Conservation (phyloP, 192 early-diverging fungal species). For the Pilobolus umbonatus region DNA sequence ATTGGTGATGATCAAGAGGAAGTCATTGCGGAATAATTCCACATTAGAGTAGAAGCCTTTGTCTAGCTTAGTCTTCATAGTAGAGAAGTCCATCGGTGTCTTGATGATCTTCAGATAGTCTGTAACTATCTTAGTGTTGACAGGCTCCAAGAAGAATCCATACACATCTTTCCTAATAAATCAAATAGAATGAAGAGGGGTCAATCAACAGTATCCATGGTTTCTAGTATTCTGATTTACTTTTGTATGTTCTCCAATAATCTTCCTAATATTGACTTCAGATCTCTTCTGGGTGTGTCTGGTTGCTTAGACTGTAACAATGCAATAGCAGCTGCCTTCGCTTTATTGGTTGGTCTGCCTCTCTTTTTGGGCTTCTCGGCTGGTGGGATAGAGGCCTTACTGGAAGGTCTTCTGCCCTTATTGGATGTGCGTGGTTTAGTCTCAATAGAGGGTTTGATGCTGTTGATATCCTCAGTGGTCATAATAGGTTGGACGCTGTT, state of each 20-base stretch:
- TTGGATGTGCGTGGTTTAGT: background rate
- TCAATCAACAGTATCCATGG: conserved; percentile 2
- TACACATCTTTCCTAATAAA: conserved; percentile 69
- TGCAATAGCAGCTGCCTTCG: conserved; percentile 23
- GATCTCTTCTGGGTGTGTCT: conserved; percentile 41
- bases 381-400: background rate
- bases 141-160: conserved; percentile 83
- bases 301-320: background rate
- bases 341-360: conserved; percentile 28
- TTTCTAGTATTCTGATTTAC: conserved; percentile 27
- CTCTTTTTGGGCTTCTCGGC: conserved; percentile 25
- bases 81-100: conserved; percentile 88
- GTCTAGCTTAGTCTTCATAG: conserved; percentile 74
- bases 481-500: background rate
- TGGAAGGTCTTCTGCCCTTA: conserved; percentile 19
- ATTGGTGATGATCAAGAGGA: conserved; percentile 74
- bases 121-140: conserved; percentile 65
- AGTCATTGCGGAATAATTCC: conserved; percentile 70
- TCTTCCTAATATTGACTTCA: conserved; percentile 59
- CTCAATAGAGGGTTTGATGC: background rate
- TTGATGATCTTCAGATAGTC: conserved; percentile 82
- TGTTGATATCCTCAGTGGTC: background rate
- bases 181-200: background rate
- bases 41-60: conserved; percentile 56
- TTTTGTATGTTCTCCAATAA: conserved; percentile 61